These are phyloP conservation scores for Rhodamnia argentea DNA, from an alignment of 345 rosid species.

Conservation along the genomic window DNA sequence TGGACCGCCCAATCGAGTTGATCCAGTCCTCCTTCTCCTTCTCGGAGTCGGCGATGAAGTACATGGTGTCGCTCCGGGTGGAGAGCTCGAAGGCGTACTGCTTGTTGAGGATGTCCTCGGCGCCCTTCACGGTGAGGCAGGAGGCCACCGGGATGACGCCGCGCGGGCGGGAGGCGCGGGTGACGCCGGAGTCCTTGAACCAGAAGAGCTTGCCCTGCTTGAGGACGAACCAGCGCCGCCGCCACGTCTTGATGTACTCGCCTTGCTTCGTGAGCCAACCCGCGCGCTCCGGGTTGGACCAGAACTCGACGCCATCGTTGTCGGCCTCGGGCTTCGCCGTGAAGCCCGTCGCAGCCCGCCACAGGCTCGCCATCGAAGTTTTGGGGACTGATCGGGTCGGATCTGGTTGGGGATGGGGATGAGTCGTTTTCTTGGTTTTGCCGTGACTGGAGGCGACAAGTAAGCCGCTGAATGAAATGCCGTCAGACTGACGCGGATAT, in stretches of 20 bases:
- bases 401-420: background rate
- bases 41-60: slow-evolving; percentile 63
- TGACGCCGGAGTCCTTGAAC: slow-evolving; percentile 59
- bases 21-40: slow-evolving; percentile 81
- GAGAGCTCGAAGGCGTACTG: slow-evolving; percentile 57
- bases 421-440: background rate
- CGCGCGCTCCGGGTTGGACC: slow-evolving; percentile 55
- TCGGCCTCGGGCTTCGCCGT: slow-evolving; percentile 13
- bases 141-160: slow-evolving; percentile 52
- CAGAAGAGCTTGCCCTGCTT: slow-evolving; percentile 64
- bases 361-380: slow-evolving; percentile 17
- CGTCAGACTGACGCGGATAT: background rate
- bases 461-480: background rate
- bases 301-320: slow-evolving; percentile 46
- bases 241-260: slow-evolving; percentile 67
- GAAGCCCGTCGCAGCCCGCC: slow-evolving; percentile 29
- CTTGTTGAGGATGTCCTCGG: slow-evolving; percentile 54
- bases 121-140: slow-evolving; percentile 68
- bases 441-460: background rate
- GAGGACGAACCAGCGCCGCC: slow-evolving; percentile 70
- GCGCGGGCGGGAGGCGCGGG: slow-evolving; percentile 47
- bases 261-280: slow-evolving; percentile 72
- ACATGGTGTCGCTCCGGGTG: slow-evolving; percentile 45
- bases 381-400: background rate
- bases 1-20: slow-evolving; percentile 65